phyloP scores from a whole-genome alignment of 371 early-diverging fungal genomes.

The Batrachochytrium dendrobatidis region DNA sequence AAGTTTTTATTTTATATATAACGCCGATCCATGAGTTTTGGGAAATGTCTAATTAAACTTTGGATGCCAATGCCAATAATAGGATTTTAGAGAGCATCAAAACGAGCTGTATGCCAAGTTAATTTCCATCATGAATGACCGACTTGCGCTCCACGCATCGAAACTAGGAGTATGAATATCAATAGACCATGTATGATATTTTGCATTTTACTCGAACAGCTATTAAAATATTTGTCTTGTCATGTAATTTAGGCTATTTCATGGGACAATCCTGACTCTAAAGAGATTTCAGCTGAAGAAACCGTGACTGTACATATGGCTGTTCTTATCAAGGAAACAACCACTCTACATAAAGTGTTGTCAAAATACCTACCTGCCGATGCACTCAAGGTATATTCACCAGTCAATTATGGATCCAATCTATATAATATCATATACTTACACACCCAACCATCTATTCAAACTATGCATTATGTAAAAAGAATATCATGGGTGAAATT shows the following conservation, averaged over 20 bases:
- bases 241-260: conserved; percentile 42
- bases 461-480: no score
- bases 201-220: conserved; percentile 7
- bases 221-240: conserved; percentile 9
- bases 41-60: not conserved
- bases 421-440: no score
- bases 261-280: conserved; percentile 63
- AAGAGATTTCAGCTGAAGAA: conserved; percentile 27
- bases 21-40: no score
- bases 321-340: conserved; percentile 80
- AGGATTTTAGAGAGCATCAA: conserved; percentile 83
- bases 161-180: conserved; percentile 46
- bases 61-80: not conserved
- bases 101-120: conserved; percentile 77
- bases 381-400: conserved; percentile 52
- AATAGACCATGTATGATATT: conserved; percentile 1
- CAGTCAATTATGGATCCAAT: not conserved
- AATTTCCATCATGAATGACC: conserved; percentile 86
- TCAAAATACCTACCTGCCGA: conserved; percentile 65
- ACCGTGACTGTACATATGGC: conserved; percentile 53
- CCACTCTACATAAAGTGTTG: conserved; percentile 82
- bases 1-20: no score
- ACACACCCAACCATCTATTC: no score
- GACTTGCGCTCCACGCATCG: conserved; percentile 66
- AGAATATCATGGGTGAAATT: conserved; percentile 43